Evolutionary conservation across 345 rosid genomes (phyloP).

Genomic region (Hirschfeldia incana): DNA sequence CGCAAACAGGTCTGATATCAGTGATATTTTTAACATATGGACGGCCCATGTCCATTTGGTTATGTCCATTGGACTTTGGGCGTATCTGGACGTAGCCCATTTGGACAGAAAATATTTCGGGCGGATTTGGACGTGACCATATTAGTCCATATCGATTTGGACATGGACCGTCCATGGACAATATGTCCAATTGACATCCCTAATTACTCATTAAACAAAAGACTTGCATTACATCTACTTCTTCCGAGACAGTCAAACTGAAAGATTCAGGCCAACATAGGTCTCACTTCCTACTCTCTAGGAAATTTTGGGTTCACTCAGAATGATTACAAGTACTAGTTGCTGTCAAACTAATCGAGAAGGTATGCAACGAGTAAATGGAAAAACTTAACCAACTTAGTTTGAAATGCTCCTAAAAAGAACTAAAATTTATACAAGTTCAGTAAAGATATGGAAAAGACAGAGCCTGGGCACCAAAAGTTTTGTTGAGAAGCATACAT

Average conservation of each 20-base stretch:
- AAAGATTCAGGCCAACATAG: background rate
- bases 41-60: too few relatives aligned
- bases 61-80: too few relatives aligned
- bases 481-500: constrained; percentile 73
- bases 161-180: too few relatives aligned
- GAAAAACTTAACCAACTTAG: background rate
- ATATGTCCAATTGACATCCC: too few relatives aligned
- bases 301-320: background rate
- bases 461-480: constrained; percentile 59
- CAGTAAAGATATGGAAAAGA: background rate
- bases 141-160: too few relatives aligned
- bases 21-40: too few relatives aligned
- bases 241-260: background rate
- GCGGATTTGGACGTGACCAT: too few relatives aligned
- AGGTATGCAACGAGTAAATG: background rate
- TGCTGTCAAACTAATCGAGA: background rate
- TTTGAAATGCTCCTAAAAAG: background rate
- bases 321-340: background rate
- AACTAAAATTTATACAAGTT: background rate
- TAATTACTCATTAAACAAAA: background rate
- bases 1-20: constrained; percentile 49
- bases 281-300: background rate
- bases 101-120: too few relatives aligned
- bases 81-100: too few relatives aligned
- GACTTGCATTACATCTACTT: background rate